A percentile compares a stretch with the other conserved stretches of the same genome.
Evolutionary conservation across 192 early-diverging fungal species (phyloP).

Genomic region (Bifiguratus adelaidae): DNA sequence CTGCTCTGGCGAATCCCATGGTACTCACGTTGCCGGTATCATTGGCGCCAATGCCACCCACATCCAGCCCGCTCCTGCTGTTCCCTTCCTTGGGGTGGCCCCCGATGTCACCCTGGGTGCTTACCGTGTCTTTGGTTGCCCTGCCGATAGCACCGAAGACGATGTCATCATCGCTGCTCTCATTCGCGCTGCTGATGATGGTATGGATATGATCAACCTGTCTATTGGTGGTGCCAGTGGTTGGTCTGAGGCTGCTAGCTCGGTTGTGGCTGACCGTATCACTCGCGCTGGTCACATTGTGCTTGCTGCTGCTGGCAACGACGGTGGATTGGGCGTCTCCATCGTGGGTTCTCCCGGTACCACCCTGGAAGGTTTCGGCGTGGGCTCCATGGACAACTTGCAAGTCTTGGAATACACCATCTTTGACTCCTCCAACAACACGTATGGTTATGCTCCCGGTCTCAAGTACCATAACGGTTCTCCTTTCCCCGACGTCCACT

Average conservation of each 20-base stretch:
- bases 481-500: background rate
- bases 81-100: constrained; percentile 47
- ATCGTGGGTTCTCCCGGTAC: constrained; percentile 35
- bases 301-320: constrained; percentile 55
- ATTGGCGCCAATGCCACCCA: constrained; percentile 8
- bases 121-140: constrained; percentile 68
- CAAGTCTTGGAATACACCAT: background rate
- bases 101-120: constrained; percentile 58
- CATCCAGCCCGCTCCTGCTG: background rate
- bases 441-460: background rate
- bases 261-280: constrained; percentile 15
- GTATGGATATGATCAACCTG: constrained; percentile 70
- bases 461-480: background rate
- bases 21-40: constrained; percentile 38
- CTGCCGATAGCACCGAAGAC: constrained; percentile 17
- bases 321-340: constrained; percentile 35
- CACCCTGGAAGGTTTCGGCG: constrained; percentile 25
- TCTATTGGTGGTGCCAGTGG: constrained; percentile 51
- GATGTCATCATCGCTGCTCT: constrained; percentile 66
- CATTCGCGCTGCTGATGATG: constrained; percentile 45
- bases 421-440: background rate
- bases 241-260: constrained; percentile 7
- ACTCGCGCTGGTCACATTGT: constrained; percentile 34
- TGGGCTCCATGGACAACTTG: constrained; percentile 29
- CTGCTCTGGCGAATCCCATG: constrained; percentile 22